Base-by-base conservation (phyloP, 2,329 filamentous ascomycete genomes). In the Colletotrichum agaves region DNA sequence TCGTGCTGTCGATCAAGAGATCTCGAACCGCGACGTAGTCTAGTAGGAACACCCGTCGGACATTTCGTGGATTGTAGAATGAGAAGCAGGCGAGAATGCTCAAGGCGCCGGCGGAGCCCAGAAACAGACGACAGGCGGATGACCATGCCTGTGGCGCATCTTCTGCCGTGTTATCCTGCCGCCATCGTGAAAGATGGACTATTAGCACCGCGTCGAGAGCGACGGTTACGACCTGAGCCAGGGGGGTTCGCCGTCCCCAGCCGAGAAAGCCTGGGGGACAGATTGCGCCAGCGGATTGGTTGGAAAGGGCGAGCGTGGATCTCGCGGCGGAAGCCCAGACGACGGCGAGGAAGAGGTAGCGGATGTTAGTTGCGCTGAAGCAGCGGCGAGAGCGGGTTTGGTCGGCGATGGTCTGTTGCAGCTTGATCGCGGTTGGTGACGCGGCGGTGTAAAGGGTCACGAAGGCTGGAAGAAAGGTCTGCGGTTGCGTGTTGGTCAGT, bases 401-500 rank as follows among this genome's bases (percentile, higher is more conserved):
- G 19, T 74, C 72, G 35, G 71, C 60, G 17, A 58, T 61, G 23
- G 73, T 66, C 49, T 72, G 72, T 56, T 73, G 74, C 15, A 75
- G 71, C n/a, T 68, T 55, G 17, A 71, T 61, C 17, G 72, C 59
- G 19, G 71, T 73, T 10, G 70, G 56, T 3, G 71, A 69, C 21
- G 72, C 61, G 21, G 69, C 41, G 19, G 72, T 69, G 63, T 74
- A 69, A 49, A 77, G 17, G 10, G 72, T 66, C 35, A 76, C 47
- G 37, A 75, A 63, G 46, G 74, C 72, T 3, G 75, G 78, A 7
- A 80, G 72, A 59, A 79, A 76, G 5, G 75, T 71, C 78, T 79
- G 52, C 11, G 35, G 8, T 31, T 33, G 39, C 52, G 12, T 41
- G 46, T 10, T 33, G 39, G 57, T 50, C 23, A 55, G 46, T 49